Percentiles rank a stretch among this genome's conserved stretches.
phyloP scores from a whole-genome alignment of 768 basidiomycete genomes.

The Ramaria rubella region DNA sequence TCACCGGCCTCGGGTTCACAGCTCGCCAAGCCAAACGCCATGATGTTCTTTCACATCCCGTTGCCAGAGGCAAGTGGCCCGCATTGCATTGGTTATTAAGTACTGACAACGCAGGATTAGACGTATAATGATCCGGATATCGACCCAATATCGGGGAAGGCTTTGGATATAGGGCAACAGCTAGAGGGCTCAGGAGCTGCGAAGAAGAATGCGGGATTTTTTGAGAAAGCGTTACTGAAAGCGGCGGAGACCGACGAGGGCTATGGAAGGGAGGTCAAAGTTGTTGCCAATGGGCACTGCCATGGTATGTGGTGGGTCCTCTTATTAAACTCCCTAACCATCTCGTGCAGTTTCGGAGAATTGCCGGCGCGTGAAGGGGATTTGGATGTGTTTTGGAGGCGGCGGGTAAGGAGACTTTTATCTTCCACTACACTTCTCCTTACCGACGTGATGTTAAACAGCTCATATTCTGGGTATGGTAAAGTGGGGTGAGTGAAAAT shows the following conservation, averaged over 20 bases:
- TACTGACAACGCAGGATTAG: constrained; percentile 29
- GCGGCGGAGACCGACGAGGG: constrained; percentile 66
- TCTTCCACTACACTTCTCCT: not conserved
- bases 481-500: constrained; percentile 54
- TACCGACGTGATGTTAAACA: constrained; percentile 23
- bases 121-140: constrained; percentile 64
- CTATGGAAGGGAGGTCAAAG: constrained; percentile 68
- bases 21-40: constrained; percentile 88
- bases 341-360: constrained; percentile 67
- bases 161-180: constrained; percentile 63
- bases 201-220: constrained; percentile 74
- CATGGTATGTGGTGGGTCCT: constrained; percentile 48
- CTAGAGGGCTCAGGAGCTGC: constrained; percentile 56
- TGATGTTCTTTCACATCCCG: constrained; percentile 99
- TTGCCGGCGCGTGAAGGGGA: constrained; percentile 74
- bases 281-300: constrained; percentile 84
- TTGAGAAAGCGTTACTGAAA: constrained; percentile 69
- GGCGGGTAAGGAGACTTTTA: constrained; percentile 49
- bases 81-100: not conserved
- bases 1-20: constrained; percentile 34
- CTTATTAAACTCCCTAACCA: constrained; percentile 14
- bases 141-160: constrained; percentile 49
- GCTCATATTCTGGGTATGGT: constrained; percentile 79
- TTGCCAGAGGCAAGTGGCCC: constrained; percentile 36
- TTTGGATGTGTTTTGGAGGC: constrained; percentile 91